A percentile compares a stretch with the other conserved stretches of the same genome.
Evolutionary conservation across 1,284 basidiomycete genomes (phyloP).

Genomic region (Trichosporon sp.): DNA sequence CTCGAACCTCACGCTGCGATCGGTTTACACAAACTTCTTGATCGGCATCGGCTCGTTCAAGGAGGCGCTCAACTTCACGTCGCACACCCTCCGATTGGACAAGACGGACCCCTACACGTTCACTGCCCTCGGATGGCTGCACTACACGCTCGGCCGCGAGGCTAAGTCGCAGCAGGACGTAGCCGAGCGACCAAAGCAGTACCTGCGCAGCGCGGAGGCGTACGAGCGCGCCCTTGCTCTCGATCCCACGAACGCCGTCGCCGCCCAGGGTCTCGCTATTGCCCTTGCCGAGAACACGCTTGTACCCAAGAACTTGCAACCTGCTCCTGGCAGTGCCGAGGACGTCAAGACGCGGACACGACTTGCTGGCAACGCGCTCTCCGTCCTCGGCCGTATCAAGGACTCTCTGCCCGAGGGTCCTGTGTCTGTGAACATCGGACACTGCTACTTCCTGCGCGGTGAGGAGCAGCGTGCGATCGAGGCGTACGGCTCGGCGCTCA

Average conservation of each 20-base stretch:
- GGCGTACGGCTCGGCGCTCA: slow-evolving; percentile 88
- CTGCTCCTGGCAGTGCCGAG: slow-evolving; percentile 59
- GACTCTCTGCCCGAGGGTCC: slow-evolving; percentile 81
- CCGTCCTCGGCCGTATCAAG: slow-evolving; percentile 82
- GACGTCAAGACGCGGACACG: slow-evolving; percentile 65
- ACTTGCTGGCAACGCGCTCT: slow-evolving; percentile 78
- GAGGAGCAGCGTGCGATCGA: slow-evolving; percentile 93
- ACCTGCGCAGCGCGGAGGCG: slow-evolving; percentile 79
- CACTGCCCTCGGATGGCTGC: slow-evolving; percentile 81
- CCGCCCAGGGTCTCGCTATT: slow-evolving; percentile 90
- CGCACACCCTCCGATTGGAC: slow-evolving; percentile 77
- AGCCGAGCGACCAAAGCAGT: slow-evolving; percentile 73
- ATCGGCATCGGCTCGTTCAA: slow-evolving; percentile 62
- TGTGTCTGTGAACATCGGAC: slow-evolving; percentile 92
- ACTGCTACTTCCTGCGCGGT: slow-evolving; percentile 85
- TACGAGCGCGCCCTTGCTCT: slow-evolving; percentile 84
- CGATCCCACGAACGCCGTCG: slow-evolving; percentile 80
- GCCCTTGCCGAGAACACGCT: slow-evolving; percentile 85
- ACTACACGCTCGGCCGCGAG: slow-evolving; percentile 78
- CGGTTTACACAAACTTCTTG: slow-evolving; percentile 83
- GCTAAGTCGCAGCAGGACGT: slow-evolving; percentile 60
- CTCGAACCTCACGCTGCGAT: slow-evolving; percentile 60
- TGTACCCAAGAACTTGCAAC: slow-evolving; percentile 56
- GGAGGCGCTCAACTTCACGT: slow-evolving; percentile 81
- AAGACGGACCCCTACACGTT: slow-evolving; percentile 86